Percentiles rank a stretch among this genome's conserved stretches.
phyloP scores from a whole-genome alignment of 225 moss, liverwort and hornwort species.

The Pleurozium schreberi region DNA sequence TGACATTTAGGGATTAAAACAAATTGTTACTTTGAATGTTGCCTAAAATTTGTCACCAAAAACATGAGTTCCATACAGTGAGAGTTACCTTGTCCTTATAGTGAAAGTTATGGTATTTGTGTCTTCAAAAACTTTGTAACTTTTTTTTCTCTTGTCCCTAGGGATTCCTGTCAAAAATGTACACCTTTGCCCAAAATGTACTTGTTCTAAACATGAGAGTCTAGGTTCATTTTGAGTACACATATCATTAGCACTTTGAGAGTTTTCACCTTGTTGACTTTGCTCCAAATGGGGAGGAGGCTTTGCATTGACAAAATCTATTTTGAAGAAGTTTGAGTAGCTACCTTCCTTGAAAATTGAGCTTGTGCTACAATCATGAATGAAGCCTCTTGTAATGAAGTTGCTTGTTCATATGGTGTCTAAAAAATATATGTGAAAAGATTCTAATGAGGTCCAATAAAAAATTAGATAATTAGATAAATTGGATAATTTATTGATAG shows the following conservation, averaged over 20 bases:
- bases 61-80: no score
- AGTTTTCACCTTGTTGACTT: background rate
- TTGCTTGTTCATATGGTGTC: background rate
- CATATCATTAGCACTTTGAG: background rate
- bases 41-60: no score
- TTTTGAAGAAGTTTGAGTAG: no score
- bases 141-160: background rate
- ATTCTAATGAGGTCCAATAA: accelerated
- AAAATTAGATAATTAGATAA: background rate
- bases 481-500: no score
- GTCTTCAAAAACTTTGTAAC: background rate
- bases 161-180: background rate
- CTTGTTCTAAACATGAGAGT: background rate
- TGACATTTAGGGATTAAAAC: no score
- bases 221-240: background rate
- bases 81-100: background rate
- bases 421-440: background rate
- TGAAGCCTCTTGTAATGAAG: accelerated
- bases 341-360: background rate
- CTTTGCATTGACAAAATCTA: no score
- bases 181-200: background rate
- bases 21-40: no score
- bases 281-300: background rate
- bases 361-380: no score
- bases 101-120: background rate